phyloP scores from a whole-genome alignment of 306 rosid genomes.

The Echinosophora koreensis region DNA sequence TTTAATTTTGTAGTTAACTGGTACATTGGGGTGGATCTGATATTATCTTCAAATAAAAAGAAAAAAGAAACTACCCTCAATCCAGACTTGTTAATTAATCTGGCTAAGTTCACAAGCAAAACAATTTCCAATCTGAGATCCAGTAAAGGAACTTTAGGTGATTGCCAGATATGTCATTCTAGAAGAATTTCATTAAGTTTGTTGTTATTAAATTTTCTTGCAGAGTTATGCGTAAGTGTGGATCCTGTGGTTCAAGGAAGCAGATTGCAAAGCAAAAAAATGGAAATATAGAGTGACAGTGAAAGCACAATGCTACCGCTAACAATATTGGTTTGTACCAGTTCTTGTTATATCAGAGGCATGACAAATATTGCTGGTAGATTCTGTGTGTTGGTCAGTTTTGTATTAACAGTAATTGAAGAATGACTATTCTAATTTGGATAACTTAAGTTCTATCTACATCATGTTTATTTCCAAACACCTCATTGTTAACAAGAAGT shows the following conservation, averaged over 20 bases:
- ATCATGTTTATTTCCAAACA: background rate
- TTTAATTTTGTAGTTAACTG: background rate
- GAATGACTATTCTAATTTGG: constrained; percentile 22
- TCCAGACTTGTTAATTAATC: constrained; percentile 4
- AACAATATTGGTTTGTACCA: constrained; percentile 84
- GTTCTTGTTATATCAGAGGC: background rate
- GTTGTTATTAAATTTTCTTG: constrained; percentile 47
- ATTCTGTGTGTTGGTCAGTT: constrained; percentile 9
- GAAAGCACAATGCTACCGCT: constrained; percentile 78
- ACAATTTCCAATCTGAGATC: constrained; percentile 16
- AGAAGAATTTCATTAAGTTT: constrained; percentile 31
- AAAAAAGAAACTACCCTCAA: background rate
- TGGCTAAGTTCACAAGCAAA: constrained; percentile 30
- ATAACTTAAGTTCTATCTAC: constrained; percentile 19
- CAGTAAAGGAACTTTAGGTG: constrained; percentile 6
- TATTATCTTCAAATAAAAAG: background rate
- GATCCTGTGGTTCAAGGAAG: constrained; percentile 73
- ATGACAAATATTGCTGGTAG: constrained; percentile 7
- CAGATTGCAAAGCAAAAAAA: constrained; percentile 92
- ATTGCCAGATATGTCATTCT: constrained; percentile 14
- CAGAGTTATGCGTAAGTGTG: constrained; percentile 82
- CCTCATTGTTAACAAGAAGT: background rate
- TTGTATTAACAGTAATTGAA: constrained; percentile 16
- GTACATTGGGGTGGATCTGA: constrained; percentile 3
- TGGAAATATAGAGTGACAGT: constrained; percentile 94